A percentile compares a stretch with the other conserved stretches of the same genome.
phyloP scores from a whole-genome alignment of 176 grass and related monocot species.

The Musa beccarii region DNA sequence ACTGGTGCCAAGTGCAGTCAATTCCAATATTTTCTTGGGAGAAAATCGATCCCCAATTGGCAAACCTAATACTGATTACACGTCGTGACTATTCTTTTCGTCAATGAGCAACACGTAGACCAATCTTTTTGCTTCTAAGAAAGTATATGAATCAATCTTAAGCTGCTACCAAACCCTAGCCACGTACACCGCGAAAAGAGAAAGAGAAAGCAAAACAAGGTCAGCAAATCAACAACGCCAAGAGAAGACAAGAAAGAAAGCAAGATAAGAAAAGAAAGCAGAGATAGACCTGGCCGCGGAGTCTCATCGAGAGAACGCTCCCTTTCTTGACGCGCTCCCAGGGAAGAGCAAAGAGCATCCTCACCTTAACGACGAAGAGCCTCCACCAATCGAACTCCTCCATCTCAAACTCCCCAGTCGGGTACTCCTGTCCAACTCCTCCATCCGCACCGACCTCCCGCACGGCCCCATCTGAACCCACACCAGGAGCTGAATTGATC shows the following conservation, averaged over 20 bases:
- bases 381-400: constrained; percentile 50
- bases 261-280: neutral
- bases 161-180: too few relatives aligned
- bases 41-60: too few relatives aligned
- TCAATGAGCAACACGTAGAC: too few relatives aligned
- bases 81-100: too few relatives aligned
- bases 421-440: constrained; percentile 1
- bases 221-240: too few relatives aligned
- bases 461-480: neutral
- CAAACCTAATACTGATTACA: too few relatives aligned
- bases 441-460: neutral
- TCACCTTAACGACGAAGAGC: constrained; percentile 27
- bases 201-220: too few relatives aligned
- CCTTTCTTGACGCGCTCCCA: constrained; percentile 82
- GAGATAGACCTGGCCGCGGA: constrained; percentile 55
- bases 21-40: too few relatives aligned
- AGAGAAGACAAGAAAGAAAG: neutral
- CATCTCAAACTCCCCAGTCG: constrained; percentile 63
- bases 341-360: constrained; percentile 57
- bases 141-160: too few relatives aligned
- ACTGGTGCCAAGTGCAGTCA: too few relatives aligned
- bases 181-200: too few relatives aligned
- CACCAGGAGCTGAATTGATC: neutral
- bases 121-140: too few relatives aligned
- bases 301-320: constrained; percentile 78